phyloP scores from a whole-genome alignment of 768 basidiomycete genomes.

The Lactarius trivialis region DNA sequence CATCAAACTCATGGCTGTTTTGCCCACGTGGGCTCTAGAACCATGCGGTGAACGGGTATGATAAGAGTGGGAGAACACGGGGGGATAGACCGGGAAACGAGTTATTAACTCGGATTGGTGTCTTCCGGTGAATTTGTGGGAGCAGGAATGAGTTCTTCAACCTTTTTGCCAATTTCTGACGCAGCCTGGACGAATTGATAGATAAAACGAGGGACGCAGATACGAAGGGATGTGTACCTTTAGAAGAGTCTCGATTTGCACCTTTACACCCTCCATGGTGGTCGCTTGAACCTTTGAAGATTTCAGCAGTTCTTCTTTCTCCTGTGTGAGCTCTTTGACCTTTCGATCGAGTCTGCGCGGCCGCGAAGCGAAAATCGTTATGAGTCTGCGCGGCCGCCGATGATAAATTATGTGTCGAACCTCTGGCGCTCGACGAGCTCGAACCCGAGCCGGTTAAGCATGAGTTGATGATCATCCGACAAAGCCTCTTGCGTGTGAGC shows the following conservation, averaged over 20 bases:
- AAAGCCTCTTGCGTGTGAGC: constrained; percentile 55
- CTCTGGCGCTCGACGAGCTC: constrained; percentile 85
- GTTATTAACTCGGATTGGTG: neutral
- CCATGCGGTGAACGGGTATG: neutral
- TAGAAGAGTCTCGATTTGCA: constrained; percentile 67
- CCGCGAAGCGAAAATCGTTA: constrained; percentile 2
- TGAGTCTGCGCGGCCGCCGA: constrained; percentile 13
- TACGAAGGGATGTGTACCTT: constrained; percentile 42
- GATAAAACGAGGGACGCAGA: neutral
- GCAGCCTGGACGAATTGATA: constrained; percentile 18
- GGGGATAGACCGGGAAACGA: neutral
- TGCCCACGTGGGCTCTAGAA: neutral
- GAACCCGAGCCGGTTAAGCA: constrained; percentile 82
- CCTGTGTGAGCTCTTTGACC: constrained; percentile 57
- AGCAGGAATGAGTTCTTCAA: constrained; percentile 21
- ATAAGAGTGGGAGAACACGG: neutral
- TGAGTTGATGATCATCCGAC: constrained; percentile 70
- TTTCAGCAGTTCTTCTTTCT: constrained; percentile 76
- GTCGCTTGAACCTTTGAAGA: constrained; percentile 67
- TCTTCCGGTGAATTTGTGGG: neutral
- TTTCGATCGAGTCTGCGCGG: constrained; percentile 58
- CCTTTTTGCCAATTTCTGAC: constrained; percentile 22
- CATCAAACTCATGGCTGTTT: constrained; percentile 11
- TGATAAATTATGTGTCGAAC: constrained; percentile 35
- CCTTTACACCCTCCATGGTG: constrained; percentile 72